Percentiles rank a stretch among this genome's conserved stretches.
Conservation (phyloP, 768 basidiomycete species). For the Asterophora lycoperdoides region DNA sequence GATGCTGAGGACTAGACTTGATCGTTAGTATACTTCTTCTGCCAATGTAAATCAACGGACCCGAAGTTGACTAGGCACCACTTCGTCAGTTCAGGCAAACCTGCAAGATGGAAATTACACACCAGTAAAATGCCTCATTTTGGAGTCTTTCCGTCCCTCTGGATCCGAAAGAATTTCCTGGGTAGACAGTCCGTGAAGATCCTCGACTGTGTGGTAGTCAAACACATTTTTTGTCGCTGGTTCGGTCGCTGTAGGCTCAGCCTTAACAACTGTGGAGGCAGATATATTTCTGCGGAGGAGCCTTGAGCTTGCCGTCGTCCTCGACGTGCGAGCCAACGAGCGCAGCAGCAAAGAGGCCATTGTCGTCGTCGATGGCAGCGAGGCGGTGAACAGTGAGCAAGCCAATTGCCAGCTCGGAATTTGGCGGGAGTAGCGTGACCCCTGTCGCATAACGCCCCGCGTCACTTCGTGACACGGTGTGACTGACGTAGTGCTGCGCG, state of each 20-base stretch:
- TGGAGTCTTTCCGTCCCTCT: slow-evolving; percentile 63
- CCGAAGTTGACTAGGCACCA: slow-evolving; percentile 81
- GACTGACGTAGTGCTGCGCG: not conserved
- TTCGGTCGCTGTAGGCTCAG: slow-evolving; percentile 27
- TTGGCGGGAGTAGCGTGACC: slow-evolving; percentile 32
- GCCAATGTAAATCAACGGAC: slow-evolving; percentile 39
- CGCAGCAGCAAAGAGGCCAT: slow-evolving; percentile 70
- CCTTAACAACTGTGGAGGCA: slow-evolving; percentile 28
- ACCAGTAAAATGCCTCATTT: slow-evolving; percentile 95
- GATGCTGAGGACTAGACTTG: slow-evolving; percentile 81
- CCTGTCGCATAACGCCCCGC: slow-evolving; percentile 4
- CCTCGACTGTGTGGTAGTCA: slow-evolving; percentile 76
- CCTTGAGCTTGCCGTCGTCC: slow-evolving; percentile 24
- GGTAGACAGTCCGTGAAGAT: slow-evolving; percentile 76
- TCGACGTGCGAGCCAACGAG: slow-evolving; percentile 49
- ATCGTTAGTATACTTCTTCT: not conserved
- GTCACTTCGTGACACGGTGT: not conserved
- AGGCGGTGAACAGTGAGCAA: slow-evolving; percentile 22
- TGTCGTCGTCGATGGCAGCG: slow-evolving; percentile 27
- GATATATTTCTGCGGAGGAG: slow-evolving; percentile 34
- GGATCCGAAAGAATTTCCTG: slow-evolving; percentile 78
- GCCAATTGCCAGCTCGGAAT: slow-evolving; percentile 24
- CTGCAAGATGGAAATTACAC: slow-evolving; percentile 20
- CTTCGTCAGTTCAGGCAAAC: slow-evolving; percentile 5
- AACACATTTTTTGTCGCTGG: slow-evolving; percentile 43